Evolutionary conservation across 495 filamentous ascomycete species (phyloP).

Genomic region (Cetradonia linearis): DNA sequence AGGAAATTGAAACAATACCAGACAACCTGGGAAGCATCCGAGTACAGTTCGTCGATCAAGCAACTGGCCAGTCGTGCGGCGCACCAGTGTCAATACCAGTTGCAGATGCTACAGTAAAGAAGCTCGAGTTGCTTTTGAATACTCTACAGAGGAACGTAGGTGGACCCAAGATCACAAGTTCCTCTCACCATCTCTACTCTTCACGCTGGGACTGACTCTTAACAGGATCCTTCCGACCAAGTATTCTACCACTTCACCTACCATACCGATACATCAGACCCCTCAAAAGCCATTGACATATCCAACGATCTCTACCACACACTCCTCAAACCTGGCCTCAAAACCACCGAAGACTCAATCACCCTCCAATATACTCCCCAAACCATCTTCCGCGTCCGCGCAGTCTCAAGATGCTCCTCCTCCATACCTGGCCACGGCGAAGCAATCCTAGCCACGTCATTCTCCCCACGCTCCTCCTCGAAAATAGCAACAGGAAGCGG

Average conservation of each 20-base stretch:
- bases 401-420: conserved; percentile 80
- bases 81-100: conserved; percentile 72
- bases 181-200: conserved; percentile 8
- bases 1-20: conserved; percentile 62
- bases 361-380: conserved; percentile 79
- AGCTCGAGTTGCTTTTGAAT: conserved; percentile 86
- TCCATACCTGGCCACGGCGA: conserved; percentile 87
- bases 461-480: conserved; percentile 72
- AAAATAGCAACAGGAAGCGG: conserved; percentile 83
- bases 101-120: conserved; percentile 76
- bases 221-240: conserved; percentile 62
- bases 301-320: conserved; percentile 67
- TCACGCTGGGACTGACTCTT: conserved; percentile 8
- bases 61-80: conserved; percentile 55
- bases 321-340: conserved; percentile 36
- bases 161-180: conserved; percentile 25
- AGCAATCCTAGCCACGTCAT: conserved; percentile 78
- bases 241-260: conserved; percentile 84
- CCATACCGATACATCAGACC: conserved; percentile 44
- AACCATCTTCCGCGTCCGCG: conserved; percentile 87
- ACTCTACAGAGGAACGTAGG: conserved; percentile 72
- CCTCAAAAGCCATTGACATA: conserved; percentile 45
- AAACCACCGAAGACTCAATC: conserved; percentile 63
- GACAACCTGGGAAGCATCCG: conserved; percentile 68
- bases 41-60: conserved; percentile 79